These are phyloP conservation scores for Teratosphaeria zuluensis DNA, from an alignment of 2,329 filamentous ascomycete genomes.

Conservation along the genomic window DNA sequence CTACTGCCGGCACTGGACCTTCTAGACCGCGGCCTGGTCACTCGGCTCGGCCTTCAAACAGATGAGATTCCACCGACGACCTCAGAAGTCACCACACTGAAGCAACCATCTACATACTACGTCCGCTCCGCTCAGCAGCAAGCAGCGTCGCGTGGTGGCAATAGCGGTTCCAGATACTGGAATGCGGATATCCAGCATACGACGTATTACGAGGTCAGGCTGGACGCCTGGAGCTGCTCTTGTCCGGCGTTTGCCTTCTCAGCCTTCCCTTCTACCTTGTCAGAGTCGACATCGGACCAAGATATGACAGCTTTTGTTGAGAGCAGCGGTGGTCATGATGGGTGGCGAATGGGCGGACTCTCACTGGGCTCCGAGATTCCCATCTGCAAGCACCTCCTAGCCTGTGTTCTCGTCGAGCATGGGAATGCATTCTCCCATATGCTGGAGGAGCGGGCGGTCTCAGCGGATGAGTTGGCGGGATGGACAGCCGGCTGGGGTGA, in stretches of 20 bases:
- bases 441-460: constrained; percentile 46
- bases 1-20: constrained; percentile 80
- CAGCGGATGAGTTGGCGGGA: constrained; percentile 62
- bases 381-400: constrained; percentile 82
- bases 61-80: neutral
- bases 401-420: constrained; percentile 63
- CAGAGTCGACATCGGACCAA: neutral
- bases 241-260: constrained; percentile 77
- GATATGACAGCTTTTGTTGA: neutral
- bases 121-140: constrained; percentile 49
- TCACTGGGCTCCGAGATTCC: constrained; percentile 35
- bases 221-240: constrained; percentile 75
- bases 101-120: constrained; percentile 37
- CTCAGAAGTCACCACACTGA: neutral
- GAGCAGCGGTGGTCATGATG: neutral
- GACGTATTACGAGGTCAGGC: constrained; percentile 66
- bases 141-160: constrained; percentile 13
- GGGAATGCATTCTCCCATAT: constrained; percentile 52
- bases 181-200: constrained; percentile 16
- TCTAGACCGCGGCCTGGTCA: constrained; percentile 67
- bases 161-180: constrained; percentile 1
- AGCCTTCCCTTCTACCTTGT: constrained; percentile 43
- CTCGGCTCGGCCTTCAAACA: constrained; percentile 31
- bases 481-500: constrained; percentile 45
- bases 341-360: constrained; percentile 39